Evolutionary conservation across 768 basidiomycete species (phyloP).

Genomic region (Pulveroboletus sp.): DNA sequence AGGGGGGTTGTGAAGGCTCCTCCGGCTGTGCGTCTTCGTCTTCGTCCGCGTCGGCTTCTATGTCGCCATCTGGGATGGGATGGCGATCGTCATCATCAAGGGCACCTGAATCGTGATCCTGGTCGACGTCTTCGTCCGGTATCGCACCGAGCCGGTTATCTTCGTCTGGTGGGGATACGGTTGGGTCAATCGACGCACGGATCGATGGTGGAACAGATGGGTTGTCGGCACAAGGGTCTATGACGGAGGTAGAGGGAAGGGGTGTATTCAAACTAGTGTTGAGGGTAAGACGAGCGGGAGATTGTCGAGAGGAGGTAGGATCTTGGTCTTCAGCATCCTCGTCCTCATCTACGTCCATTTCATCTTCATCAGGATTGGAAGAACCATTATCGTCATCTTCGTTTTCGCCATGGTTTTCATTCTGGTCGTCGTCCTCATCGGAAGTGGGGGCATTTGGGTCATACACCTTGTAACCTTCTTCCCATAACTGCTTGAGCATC

Average conservation of each 20-base stretch:
- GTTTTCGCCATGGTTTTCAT: not conserved
- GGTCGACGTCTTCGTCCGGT: slow-evolving; percentile 28
- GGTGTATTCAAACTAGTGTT: slow-evolving; percentile 10
- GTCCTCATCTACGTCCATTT: slow-evolving; percentile 32
- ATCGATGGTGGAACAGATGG: slow-evolving; percentile 18
- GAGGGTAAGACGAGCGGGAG: slow-evolving; percentile 17
- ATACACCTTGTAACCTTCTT: slow-evolving; percentile 13
- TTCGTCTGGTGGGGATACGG: slow-evolving; percentile 16
- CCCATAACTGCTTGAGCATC: slow-evolving; percentile 12
- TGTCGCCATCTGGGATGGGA: slow-evolving; percentile 13
- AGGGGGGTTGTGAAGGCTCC: slow-evolving; percentile 24
- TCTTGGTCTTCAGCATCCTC: slow-evolving; percentile 26
- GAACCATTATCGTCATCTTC: slow-evolving; percentile 11
- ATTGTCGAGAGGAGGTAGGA: slow-evolving; percentile 23
- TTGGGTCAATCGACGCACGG: slow-evolving; percentile 19
- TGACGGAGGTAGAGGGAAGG: slow-evolving; percentile 9
- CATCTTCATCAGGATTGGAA: slow-evolving; percentile 17
- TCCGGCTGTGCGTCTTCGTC: slow-evolving; percentile 31
- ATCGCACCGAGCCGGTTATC: slow-evolving; percentile 10
- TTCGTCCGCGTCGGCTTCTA: slow-evolving; percentile 28
- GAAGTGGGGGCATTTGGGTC: slow-evolving; percentile 18
- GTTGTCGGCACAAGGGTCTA: slow-evolving; percentile 20
- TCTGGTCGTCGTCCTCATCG: slow-evolving; percentile 14
- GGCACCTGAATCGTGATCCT: slow-evolving; percentile 14
- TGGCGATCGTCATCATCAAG: slow-evolving; percentile 24